A percentile compares a stretch with the other conserved stretches of the same genome.
Evolutionary conservation across 2,329 filamentous ascomycete species (phyloP).

Genomic region (Cytospora paraplurivora): DNA sequence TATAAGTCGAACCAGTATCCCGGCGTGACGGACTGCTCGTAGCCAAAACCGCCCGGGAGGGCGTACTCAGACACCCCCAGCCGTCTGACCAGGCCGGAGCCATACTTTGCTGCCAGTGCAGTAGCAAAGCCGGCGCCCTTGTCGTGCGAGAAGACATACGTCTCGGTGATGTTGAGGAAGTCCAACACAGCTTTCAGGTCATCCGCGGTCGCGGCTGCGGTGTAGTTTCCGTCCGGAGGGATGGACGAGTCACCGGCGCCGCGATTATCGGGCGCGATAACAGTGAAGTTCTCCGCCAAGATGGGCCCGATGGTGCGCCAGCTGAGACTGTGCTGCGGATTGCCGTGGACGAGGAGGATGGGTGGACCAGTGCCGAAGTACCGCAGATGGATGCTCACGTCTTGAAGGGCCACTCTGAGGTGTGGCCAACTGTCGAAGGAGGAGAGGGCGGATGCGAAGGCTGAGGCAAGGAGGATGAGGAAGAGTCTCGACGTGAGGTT

Average conservation of each 20-base stretch:
- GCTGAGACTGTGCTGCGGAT: constrained; percentile 44
- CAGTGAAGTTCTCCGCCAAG: constrained; percentile 46
- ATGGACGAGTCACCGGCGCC: constrained; percentile 46
- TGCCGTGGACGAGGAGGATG: constrained; percentile 45
- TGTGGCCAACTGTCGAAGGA: constrained; percentile 42
- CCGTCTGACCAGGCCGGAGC: constrained; percentile 37
- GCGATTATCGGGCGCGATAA: constrained; percentile 47
- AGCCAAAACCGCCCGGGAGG: constrained; percentile 45
- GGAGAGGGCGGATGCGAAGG: background rate
- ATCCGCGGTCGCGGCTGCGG: constrained; percentile 42
- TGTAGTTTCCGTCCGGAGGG: constrained; percentile 44
- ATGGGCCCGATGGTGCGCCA: constrained; percentile 45
- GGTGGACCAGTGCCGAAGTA: constrained; percentile 45
- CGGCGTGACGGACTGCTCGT: constrained; percentile 37
- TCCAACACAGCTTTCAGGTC: constrained; percentile 44
- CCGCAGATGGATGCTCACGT: constrained; percentile 47
- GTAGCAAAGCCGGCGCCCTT: constrained; percentile 47
- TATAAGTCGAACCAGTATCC: constrained; percentile 44
- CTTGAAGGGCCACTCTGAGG: constrained; percentile 39
- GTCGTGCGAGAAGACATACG: constrained; percentile 49
- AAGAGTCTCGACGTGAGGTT: background rate
- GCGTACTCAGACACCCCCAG: constrained; percentile 44
- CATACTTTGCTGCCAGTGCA: constrained; percentile 43
- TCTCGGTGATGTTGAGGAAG: constrained; percentile 45
- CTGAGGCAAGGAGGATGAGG: background rate